Base-by-base conservation (phyloP, 140 eudicot species). In the Cichorium intybus region DNA sequence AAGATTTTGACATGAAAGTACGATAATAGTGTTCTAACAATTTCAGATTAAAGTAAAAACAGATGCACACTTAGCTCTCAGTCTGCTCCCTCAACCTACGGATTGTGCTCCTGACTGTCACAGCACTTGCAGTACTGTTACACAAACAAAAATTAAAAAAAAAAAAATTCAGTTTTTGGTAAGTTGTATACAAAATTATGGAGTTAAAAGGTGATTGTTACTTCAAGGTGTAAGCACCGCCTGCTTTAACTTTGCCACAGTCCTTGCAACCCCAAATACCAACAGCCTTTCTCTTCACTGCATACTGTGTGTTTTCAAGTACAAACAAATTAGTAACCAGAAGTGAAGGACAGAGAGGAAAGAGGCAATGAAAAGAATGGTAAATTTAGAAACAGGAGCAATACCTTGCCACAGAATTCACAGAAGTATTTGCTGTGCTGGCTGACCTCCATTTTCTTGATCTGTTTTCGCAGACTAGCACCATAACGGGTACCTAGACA, bases 121-220 rank as follows among this genome's bases (percentile, higher is more conserved):
- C 85, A 26, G 97, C 97, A 79, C 89, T 83, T 10, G 97, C 97
- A 43, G 95, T 90, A 81, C 95, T 90, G 82, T 54, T 17, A 22
- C 24, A 58, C 21, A 45, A 39, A 50, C 4, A 15, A 43, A 43
- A 15, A 43, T 43, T 1, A 45, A 17, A 33, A 43, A 10, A 31
- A 29, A 31, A 7, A 52, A 21, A 7, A 70, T 3, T 3, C 11
- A 56, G 49, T 14, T 3, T 43, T 49, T 8, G 64, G 71, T 15
- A 46, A 4, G 10, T 49, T 53, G 21, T 4, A 59, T 24, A 22
- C 33, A 43, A 20, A 10, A 15, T 22, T 3, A 22, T 17, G 7
- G 18, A 43, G 18, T 43, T 43, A 43, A 16, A 29, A 33, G 14
- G 60, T 24, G 24, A 18, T 11, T 12, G 17, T 71, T 60, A 71